Evolutionary conservation across 1,139 yeast species (phyloP).

Genomic region (Sugiyamaella castrensis): DNA sequence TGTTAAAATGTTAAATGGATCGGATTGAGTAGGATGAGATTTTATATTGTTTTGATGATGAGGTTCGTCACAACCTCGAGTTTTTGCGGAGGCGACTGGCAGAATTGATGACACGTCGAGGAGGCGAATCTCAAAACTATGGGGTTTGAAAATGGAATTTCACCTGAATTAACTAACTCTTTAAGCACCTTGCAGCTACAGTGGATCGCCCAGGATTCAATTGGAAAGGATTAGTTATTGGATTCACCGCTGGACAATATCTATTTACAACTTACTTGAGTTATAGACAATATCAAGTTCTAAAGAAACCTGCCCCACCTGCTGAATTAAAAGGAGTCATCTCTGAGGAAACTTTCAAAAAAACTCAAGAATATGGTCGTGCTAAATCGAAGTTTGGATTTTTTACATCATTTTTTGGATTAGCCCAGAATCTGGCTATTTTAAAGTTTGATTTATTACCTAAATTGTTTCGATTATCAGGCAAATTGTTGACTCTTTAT

Average conservation of each 20-base stretch:
- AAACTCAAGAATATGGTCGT: slow-evolving; percentile 75
- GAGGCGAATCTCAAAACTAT: neutral
- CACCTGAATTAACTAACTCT: neutral
- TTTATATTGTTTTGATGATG: too few relatives aligned
- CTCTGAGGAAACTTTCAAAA: slow-evolving; percentile 67
- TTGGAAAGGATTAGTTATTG: slow-evolving; percentile 75
- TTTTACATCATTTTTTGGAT: slow-evolving; percentile 50
- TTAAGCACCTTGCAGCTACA: slow-evolving; percentile 33
- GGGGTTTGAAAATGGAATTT: too few relatives aligned
- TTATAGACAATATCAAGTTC: slow-evolving; percentile 71
- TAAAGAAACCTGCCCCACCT: slow-evolving; percentile 58
- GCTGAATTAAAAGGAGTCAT: slow-evolving; percentile 54
- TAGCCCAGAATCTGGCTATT: slow-evolving; percentile 56
- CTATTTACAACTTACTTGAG: slow-evolving; percentile 70
- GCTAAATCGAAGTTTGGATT: slow-evolving; percentile 77
- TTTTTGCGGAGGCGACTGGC: neutral
- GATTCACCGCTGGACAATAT: slow-evolving; percentile 73
- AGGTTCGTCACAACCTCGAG: too few relatives aligned
- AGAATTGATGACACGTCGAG: neutral
- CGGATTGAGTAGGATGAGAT: too few relatives aligned
- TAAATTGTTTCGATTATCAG: slow-evolving; percentile 60
- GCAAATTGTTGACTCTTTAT: slow-evolving; percentile 39
- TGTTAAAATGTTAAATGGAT: too few relatives aligned
- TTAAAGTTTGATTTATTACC: slow-evolving; percentile 67
- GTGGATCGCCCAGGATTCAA: slow-evolving; percentile 61